Percentiles rank a stretch among this genome's conserved stretches.
Evolutionary conservation across 2,329 filamentous ascomycete species (phyloP).

Genomic region (Ophiostoma sp.): DNA sequence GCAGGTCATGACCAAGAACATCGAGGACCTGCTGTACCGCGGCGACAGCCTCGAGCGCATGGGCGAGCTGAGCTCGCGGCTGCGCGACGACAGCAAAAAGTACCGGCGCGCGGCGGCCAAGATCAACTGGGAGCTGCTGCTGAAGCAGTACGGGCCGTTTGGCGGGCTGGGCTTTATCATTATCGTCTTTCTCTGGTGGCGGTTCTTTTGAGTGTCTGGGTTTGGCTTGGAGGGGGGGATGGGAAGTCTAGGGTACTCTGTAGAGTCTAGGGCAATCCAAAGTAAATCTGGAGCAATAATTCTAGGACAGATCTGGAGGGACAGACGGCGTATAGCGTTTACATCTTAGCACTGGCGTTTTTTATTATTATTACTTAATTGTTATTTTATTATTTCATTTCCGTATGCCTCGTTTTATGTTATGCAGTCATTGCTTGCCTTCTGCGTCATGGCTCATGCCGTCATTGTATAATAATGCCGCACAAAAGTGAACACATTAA

Average conservation of each 20-base stretch:
- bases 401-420: background rate
- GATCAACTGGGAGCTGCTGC: slow-evolving; percentile 95
- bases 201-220: slow-evolving; percentile 63
- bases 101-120: slow-evolving; percentile 86
- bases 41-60: slow-evolving; percentile 93
- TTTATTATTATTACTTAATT: background rate
- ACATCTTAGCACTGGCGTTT: slow-evolving; percentile 3
- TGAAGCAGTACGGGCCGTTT: slow-evolving; percentile 96
- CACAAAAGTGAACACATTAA: background rate
- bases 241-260: background rate
- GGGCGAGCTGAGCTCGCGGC: slow-evolving; percentile 83
- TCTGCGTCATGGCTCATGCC: background rate
- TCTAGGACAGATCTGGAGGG: background rate
- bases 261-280: background rate
- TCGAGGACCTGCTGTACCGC: slow-evolving; percentile 92
- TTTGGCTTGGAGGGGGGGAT: background rate
- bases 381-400: background rate
- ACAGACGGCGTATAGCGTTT: slow-evolving; percentile 2
- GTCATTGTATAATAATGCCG: background rate
- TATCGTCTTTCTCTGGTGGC: slow-evolving; percentile 82
- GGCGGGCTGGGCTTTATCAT: slow-evolving; percentile 76
- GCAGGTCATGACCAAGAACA: slow-evolving; percentile 99
- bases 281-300: background rate
- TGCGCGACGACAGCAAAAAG: slow-evolving; percentile 90
- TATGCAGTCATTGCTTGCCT: background rate